Evolutionary conservation across 1,284 basidiomycete genomes (phyloP).

Genomic region (Cutaneotrichosporon sp.): DNA sequence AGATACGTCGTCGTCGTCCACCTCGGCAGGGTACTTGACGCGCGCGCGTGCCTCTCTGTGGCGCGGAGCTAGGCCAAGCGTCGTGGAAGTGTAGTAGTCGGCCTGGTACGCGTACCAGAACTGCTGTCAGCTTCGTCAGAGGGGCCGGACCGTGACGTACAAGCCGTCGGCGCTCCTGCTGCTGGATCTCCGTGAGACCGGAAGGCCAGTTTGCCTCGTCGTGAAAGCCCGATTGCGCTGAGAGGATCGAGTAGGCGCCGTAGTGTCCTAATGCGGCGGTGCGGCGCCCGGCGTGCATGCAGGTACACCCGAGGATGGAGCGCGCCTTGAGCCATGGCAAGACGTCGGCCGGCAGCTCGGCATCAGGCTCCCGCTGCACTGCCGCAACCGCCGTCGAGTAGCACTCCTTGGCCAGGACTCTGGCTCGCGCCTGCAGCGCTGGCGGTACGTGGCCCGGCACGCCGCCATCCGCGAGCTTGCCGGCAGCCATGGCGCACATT

Average conservation of each 20-base stretch:
- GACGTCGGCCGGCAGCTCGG: background rate
- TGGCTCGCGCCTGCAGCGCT: background rate
- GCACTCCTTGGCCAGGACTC: background rate
- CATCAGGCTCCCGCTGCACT: background rate
- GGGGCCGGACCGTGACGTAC: background rate
- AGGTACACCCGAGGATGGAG: background rate
- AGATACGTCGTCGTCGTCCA: background rate
- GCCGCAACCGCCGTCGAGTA: background rate
- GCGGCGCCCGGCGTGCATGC: background rate
- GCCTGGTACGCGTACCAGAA: constrained; percentile 1
- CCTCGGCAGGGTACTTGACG: constrained; percentile 5
- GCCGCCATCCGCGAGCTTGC: background rate
- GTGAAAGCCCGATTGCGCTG: background rate
- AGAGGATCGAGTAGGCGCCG: background rate
- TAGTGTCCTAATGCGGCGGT: background rate
- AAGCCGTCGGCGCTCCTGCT: constrained; percentile 3
- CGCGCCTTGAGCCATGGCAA: background rate
- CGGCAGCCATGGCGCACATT: constrained; percentile 5
- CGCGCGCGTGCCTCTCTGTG: background rate
- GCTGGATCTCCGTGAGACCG: background rate
- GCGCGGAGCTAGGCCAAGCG: background rate
- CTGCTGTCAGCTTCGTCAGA: background rate
- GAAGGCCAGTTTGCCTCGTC: background rate
- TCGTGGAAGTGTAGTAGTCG: background rate
- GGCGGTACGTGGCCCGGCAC: background rate